Conservation (phyloP, 2,329 filamentous ascomycete species). For the Gyromitra esculenta region DNA sequence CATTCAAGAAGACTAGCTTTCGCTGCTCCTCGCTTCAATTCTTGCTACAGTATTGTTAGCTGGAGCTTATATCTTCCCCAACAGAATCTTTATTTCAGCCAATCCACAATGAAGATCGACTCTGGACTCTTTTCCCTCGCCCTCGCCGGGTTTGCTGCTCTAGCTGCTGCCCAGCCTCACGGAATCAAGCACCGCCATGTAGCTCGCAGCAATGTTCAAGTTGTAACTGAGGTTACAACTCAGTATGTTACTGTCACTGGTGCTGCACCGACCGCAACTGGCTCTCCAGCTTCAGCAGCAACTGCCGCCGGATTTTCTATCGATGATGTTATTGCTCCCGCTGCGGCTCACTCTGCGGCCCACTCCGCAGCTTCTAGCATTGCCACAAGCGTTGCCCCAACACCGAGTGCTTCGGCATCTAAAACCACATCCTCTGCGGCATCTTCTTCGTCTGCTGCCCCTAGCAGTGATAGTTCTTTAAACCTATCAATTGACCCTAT, state of each 20-base stretch:
- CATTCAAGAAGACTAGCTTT: conserved; percentile 23
- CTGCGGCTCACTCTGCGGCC: not conserved
- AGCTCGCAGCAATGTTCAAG: conserved; percentile 7
- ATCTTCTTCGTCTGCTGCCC: conserved; percentile 34
- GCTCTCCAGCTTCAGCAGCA: not conserved
- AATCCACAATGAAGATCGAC: conserved; percentile 44
- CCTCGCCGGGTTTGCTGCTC: conserved; percentile 42
- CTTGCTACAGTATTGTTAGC: not conserved
- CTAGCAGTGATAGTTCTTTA: conserved; percentile 46
- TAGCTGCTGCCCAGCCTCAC: conserved; percentile 50
- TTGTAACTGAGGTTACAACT: conserved; percentile 29
- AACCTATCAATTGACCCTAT: conserved; percentile 30
- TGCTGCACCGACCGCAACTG: not conserved
- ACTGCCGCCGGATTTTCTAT: not conserved
- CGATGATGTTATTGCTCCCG: conserved; percentile 8
- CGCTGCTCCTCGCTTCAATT: not conserved
- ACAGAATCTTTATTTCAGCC: conserved; percentile 3
- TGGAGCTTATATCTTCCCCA: conserved; percentile 1
- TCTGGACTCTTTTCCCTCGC: conserved; percentile 47
- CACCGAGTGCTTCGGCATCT: not conserved
- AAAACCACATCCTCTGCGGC: conserved; percentile 13
- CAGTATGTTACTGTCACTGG: conserved; percentile 36
- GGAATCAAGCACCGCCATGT: conserved; percentile 39
- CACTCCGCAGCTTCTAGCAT: not conserved
- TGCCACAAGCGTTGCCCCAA: not conserved